Evolutionary conservation across 2,329 filamentous ascomycete species (phyloP).

Genomic region (Pezizomycotina sp.): DNA sequence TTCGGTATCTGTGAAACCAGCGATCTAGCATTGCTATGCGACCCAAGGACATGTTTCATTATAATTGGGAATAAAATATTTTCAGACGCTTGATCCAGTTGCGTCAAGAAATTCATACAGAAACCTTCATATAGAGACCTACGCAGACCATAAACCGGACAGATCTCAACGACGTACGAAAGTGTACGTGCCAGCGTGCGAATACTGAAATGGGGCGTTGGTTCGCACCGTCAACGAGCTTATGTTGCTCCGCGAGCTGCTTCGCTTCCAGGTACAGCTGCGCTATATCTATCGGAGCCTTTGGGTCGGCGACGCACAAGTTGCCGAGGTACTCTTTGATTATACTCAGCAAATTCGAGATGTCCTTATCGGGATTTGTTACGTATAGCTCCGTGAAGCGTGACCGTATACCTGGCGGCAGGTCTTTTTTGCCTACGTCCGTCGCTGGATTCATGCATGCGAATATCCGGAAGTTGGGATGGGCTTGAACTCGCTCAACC

Average conservation of each 20-base stretch:
- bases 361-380: conserved; percentile 68
- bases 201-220: conserved; percentile 91
- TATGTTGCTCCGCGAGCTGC: conserved; percentile 59
- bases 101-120: conserved; percentile 91
- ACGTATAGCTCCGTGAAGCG: conserved; percentile 95
- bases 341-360: conserved; percentile 73
- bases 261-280: conserved; percentile 80
- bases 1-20: conserved; percentile 64
- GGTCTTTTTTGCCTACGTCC: conserved; percentile 86
- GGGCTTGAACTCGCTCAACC: conserved; percentile 73
- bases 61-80: conserved; percentile 62
- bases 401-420: conserved; percentile 74
- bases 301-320: conserved; percentile 52
- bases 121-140: conserved; percentile 87
- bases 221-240: conserved; percentile 82
- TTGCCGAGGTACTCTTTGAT: conserved; percentile 74
- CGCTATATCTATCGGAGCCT: conserved; percentile 64
- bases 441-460: conserved; percentile 98
- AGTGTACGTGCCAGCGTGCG: conserved; percentile 81
- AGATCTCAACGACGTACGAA: conserved; percentile 71
- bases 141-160: conserved; percentile 66
- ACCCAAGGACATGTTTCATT: conserved; percentile 60
- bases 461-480: conserved; percentile 88
- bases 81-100: conserved; percentile 70
- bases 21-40: conserved; percentile 50